A percentile compares a stretch with the other conserved stretches of the same genome.
phyloP scores from a whole-genome alignment of 23 red algal genomes.

The Chondrus crispus region DNA sequence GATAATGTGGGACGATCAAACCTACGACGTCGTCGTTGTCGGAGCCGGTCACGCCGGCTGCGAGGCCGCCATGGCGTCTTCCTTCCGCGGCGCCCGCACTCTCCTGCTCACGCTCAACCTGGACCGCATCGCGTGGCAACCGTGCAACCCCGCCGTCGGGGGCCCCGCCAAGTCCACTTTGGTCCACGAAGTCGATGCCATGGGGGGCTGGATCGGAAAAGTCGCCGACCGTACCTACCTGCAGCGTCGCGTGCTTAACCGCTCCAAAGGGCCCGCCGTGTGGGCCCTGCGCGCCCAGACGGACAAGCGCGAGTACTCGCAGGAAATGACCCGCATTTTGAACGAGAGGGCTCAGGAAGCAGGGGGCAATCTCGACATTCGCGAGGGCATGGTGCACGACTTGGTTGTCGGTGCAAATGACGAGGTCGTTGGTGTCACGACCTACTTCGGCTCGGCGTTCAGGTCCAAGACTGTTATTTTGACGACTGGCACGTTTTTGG shows the following conservation, averaged over 20 bases:
- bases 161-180: slow-evolving; percentile 97
- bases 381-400: slow-evolving; percentile 99
- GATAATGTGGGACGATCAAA: slow-evolving; percentile 44
- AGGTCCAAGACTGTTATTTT: slow-evolving; percentile 76
- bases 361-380: slow-evolving; percentile 58
- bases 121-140: slow-evolving; percentile 97
- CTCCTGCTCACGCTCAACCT: slow-evolving; percentile 85
- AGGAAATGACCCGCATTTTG: slow-evolving; percentile 83
- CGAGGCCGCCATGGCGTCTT: slow-evolving; percentile 89
- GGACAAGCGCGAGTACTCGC: slow-evolving; percentile 96
- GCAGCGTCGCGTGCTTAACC: slow-evolving; percentile 94
- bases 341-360: slow-evolving; percentile 21
- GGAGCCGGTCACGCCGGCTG: slow-evolving; percentile 96
- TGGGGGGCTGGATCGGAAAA: slow-evolving; percentile 93
- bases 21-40: slow-evolving; percentile 95
- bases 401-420: slow-evolving; percentile 73
- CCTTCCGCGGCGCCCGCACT: slow-evolving; percentile 77
- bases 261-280: slow-evolving; percentile 93
- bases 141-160: slow-evolving; percentile 98
- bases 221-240: slow-evolving; percentile 95
- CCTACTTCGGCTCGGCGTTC: slow-evolving; percentile 85
- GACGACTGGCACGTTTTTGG: slow-evolving; percentile 94
- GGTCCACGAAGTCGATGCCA: slow-evolving; percentile 96
- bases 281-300: slow-evolving; percentile 98
- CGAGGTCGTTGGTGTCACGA: slow-evolving; percentile 76